Evolutionary conservation across 2,329 filamentous ascomycete genomes (phyloP).

Genomic region (Ophiostoma perfectum): DNA sequence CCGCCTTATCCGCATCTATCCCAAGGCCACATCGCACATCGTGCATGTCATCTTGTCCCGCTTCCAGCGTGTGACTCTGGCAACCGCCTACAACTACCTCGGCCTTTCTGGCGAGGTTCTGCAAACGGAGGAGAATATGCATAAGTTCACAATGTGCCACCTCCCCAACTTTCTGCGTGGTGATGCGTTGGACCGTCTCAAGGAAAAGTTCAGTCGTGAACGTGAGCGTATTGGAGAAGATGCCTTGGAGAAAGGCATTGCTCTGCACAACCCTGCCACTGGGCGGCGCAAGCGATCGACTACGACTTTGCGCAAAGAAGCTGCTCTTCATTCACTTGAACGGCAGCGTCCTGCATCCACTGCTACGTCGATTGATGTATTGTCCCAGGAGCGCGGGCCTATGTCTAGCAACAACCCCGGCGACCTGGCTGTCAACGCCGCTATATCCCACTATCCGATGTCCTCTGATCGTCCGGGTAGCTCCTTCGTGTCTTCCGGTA

Average conservation of each 20-base stretch:
- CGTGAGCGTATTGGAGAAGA: constrained; percentile 71
- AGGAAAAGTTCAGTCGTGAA: constrained; percentile 87
- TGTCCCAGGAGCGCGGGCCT: constrained; percentile 39
- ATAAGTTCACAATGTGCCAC: constrained; percentile 85
- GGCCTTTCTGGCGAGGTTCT: constrained; percentile 88
- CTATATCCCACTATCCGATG: constrained; percentile 41
- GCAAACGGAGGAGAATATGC: constrained; percentile 88
- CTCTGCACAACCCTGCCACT: constrained; percentile 73
- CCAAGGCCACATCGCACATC: constrained; percentile 93
- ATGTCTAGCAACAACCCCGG: constrained; percentile 59
- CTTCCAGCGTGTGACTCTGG: constrained; percentile 87
- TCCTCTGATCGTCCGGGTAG: constrained; percentile 43
- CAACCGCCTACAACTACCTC: constrained; percentile 90
- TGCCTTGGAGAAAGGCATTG: constrained; percentile 86
- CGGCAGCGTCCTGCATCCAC: constrained; percentile 41
- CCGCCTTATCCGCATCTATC: constrained; percentile 86
- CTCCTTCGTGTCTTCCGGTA: constrained; percentile 28
- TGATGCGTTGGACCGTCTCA: constrained; percentile 72
- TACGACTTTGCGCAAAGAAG: constrained; percentile 72
- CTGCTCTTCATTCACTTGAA: constrained; percentile 61
- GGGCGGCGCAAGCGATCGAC: constrained; percentile 66
- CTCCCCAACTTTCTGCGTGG: constrained; percentile 86
- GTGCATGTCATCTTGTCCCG: constrained; percentile 95
- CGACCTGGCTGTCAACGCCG: constrained; percentile 66
- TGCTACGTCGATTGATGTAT: constrained; percentile 38